Base-by-base conservation (phyloP, 257 asterid genomes). In the Solanum acaule region DNA sequence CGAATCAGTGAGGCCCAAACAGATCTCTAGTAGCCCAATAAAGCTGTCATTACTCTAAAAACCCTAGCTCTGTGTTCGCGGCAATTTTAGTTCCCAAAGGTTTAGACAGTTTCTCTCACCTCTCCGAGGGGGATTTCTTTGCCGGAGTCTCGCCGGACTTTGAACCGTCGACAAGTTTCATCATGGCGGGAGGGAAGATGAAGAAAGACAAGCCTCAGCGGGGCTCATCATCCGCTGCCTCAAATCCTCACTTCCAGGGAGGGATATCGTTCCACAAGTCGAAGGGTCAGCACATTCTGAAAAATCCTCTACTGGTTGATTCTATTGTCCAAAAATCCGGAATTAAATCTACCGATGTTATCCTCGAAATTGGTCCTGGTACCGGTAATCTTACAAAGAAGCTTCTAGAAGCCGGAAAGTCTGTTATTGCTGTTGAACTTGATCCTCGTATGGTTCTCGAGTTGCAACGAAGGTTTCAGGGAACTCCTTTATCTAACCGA, bases 391-490 rank as follows among this genome's bases (percentile, higher is more conserved):
- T 97, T 61, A 97, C 99, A 10, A 95, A 97, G 93, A 97, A 97
- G 96, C 99, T 97, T 89, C 95, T 97, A 5, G 99, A 97, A 89
- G 98, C 94, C 3, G 99, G 99, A 23, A 97, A 97, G 77, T 93
- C 95, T 5, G 99, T 96, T 76, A 49, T 97, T 23, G 99, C 99
- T 20, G 95, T 97, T 14, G 99, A 97, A 88, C 92, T 97, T 88
- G 99, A 97, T 87, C 96, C 98, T 35, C 98, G 98, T 88, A 97
- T 97, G 99, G 99, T 97, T 79, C 98, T 94, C 85, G 99, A 97
- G 88, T 88, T 97, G 93, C 93, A 93, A 83, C 93, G 99, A 78
- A 94, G 99, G 82, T 97, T 97, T 88, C 98, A 97, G 83, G 98
- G 98, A 46, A 95, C 99, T 6, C 98, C 98, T 10, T 70, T 83